phyloP scores from a whole-genome alignment of 441 rosid species.

The Populus hybrid region DNA sequence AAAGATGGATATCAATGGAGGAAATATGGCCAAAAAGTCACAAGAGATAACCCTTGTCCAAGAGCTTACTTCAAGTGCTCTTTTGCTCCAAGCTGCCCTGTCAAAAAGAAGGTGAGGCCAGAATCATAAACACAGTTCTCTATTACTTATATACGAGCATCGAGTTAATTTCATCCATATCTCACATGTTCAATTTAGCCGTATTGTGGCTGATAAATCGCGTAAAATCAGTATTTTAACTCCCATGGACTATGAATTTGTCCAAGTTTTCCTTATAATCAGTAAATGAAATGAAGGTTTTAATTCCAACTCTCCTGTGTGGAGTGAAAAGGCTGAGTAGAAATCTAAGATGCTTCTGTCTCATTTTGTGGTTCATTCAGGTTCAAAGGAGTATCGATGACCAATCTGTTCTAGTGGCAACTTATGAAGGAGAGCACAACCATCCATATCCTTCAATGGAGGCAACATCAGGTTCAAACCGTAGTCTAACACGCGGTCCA shows the following conservation, averaged over 20 bases:
- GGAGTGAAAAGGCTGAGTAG: not conserved
- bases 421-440: conserved; percentile 98
- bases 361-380: conserved; percentile 27
- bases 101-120: conserved; percentile 79
- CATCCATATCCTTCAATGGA: conserved; percentile 71
- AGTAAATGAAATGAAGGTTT: not conserved
- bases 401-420: conserved; percentile 80
- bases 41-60: conserved; percentile 96
- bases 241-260: not conserved
- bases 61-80: conserved; percentile 99
- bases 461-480: conserved; percentile 44
- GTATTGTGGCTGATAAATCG: not conserved
- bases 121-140: not conserved
- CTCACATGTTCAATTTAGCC: not conserved
- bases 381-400: conserved; percentile 94
- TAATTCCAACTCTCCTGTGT: not conserved
- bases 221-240: not conserved
- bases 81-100: conserved; percentile 92
- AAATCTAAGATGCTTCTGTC: not conserved
- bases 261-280: not conserved
- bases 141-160: not conserved
- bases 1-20: conserved; percentile 99
- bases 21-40: conserved; percentile 96
- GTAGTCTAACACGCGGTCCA: conserved; percentile 31
- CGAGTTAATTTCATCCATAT: not conserved